Percentiles rank a stretch among this genome's conserved stretches.
Conservation (phyloP, 352 stramenopile species). For the Globisporangium radiosum region DNA sequence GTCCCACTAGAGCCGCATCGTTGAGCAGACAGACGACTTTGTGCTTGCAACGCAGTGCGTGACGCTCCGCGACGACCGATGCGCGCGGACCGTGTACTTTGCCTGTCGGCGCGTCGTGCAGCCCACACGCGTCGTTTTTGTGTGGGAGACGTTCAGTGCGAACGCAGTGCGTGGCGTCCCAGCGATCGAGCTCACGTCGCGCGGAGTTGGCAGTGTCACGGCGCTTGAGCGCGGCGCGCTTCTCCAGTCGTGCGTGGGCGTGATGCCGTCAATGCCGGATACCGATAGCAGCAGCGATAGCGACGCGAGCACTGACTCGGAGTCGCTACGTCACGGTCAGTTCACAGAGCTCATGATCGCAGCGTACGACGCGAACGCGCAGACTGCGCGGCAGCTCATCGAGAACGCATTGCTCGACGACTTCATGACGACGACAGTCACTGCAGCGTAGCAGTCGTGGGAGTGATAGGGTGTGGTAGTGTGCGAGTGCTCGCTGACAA, state of each 20-base stretch:
- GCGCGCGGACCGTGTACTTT: not conserved
- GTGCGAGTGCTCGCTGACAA: no score
- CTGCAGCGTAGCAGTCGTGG: no score
- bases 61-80: not conserved
- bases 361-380: slow-evolving; percentile 3
- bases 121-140: not conserved
- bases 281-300: not conserved
- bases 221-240: not conserved
- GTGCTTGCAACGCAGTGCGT: slow-evolving; percentile 4
- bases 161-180: not conserved
- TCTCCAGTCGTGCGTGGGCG: slow-evolving; percentile 5
- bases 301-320: not conserved
- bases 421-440: not conserved
- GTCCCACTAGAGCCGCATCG: slow-evolving; percentile 1
- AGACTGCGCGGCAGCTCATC: slow-evolving; percentile 3
- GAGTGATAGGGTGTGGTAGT: no score
- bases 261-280: not conserved
- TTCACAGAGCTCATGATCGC: slow-evolving; percentile 3
- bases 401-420: slow-evolving; percentile 11
- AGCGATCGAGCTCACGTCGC: not conserved
- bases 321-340: not conserved
- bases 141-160: slow-evolving; percentile 5
- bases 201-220: not conserved
- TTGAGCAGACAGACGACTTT: slow-evolving; percentile 4
- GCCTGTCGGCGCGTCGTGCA: slow-evolving; percentile 1